These are phyloP conservation scores for Crithidia sp. DNA, from an alignment of 208 protist species.

Conservation along the genomic window DNA sequence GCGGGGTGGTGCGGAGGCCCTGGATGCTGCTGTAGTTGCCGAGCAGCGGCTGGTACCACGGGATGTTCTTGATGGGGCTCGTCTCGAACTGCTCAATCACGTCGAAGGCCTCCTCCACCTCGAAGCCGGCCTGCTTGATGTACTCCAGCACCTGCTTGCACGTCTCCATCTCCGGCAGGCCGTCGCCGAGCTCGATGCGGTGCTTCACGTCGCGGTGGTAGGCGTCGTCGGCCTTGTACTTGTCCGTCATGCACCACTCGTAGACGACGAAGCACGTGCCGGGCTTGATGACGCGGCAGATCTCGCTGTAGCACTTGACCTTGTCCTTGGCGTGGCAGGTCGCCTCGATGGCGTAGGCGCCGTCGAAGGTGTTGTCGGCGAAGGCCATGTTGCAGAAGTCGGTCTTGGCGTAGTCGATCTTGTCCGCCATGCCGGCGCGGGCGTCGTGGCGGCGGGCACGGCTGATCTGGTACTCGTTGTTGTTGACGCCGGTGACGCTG, in stretches of 20 bases:
- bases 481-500: constrained; percentile 96
- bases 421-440: constrained; percentile 61
- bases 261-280: constrained; percentile 94
- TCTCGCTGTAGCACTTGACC: constrained; percentile 92
- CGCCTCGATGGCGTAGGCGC: constrained; percentile 96
- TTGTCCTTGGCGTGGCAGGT: constrained; percentile 97
- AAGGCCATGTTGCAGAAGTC: constrained; percentile 95
- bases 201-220: constrained; percentile 91
- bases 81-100: constrained; percentile 58
- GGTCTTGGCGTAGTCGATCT: constrained; percentile 89
- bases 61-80: constrained; percentile 77
- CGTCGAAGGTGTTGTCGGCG: constrained; percentile 93
- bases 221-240: constrained; percentile 92
- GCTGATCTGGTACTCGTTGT: constrained; percentile 97
- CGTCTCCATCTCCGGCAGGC: constrained; percentile 92
- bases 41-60: constrained; percentile 92
- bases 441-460: constrained; percentile 84
- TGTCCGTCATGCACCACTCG: constrained; percentile 96
- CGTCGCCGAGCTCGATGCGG: constrained; percentile 95
- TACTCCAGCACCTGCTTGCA: constrained; percentile 74
- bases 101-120: constrained; percentile 86
- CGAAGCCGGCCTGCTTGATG: constrained; percentile 93
- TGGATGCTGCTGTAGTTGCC: constrained; percentile 72
- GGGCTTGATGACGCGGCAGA: constrained; percentile 95
- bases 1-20: constrained; percentile 78